These are phyloP conservation scores for Pinus albicaulis DNA, from an alignment of 75 land plant species.

Conservation along the genomic window DNA sequence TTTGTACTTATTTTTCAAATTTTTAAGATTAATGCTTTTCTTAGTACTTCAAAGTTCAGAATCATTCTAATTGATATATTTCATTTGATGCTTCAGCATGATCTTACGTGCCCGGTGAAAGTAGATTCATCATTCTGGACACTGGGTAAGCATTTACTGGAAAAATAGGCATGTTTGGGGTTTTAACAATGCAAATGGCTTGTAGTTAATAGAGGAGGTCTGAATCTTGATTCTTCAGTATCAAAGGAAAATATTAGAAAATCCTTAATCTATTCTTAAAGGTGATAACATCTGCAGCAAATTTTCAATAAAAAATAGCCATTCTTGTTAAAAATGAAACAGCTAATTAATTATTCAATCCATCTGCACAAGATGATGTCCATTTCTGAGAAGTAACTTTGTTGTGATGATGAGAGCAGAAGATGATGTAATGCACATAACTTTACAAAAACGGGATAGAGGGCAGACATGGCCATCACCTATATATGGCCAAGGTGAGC, in stretches of 20 bases:
- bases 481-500: slow-evolving; percentile 73
- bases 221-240: too few relatives aligned
- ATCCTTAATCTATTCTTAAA: too few relatives aligned
- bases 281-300: too few relatives aligned
- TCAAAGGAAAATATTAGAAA: too few relatives aligned
- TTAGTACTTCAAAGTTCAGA: not conserved
- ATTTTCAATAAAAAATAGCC: too few relatives aligned
- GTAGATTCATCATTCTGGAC: slow-evolving; percentile 98
- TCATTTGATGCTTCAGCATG: slow-evolving; percentile 56
- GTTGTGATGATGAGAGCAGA: slow-evolving; percentile 34
- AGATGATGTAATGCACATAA: slow-evolving; percentile 89
- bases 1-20: too few relatives aligned
- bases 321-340: too few relatives aligned
- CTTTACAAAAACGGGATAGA: slow-evolving; percentile 86
- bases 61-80: slow-evolving; percentile 7
- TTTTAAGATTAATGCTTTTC: too few relatives aligned
- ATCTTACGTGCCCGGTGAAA: slow-evolving; percentile 75
- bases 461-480: slow-evolving; percentile 95
- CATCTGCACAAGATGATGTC: not conserved
- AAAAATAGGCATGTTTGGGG: not conserved
- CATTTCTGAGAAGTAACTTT: not conserved
- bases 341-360: not conserved
- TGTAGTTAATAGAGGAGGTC: not conserved
- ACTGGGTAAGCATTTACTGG: slow-evolving; percentile 47
- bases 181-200: not conserved